phyloP scores from a whole-genome alignment of 345 rosid genomes.

The Corymbia maculata region DNA sequence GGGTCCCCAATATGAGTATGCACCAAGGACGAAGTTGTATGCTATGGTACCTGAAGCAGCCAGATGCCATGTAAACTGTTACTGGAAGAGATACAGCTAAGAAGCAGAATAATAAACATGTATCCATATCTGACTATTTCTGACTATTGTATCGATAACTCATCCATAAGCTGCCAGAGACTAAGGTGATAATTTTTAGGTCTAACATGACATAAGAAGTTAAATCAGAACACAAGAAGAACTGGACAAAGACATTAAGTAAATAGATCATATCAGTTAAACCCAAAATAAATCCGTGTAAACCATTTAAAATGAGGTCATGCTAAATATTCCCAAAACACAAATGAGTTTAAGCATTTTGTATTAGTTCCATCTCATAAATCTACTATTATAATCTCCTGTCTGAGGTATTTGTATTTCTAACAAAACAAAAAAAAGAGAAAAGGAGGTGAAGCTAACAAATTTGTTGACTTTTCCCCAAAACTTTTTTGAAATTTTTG shows the following conservation, averaged over 20 bases:
- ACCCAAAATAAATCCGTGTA: neutral
- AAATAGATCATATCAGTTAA: neutral
- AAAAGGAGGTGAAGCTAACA: neutral
- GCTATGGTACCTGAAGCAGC: slow-evolving; percentile 54
- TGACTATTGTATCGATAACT: neutral
- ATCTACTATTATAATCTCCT: neutral
- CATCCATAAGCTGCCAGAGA: neutral
- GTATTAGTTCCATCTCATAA: neutral
- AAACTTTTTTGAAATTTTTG: neutral
- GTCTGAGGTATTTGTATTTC: neutral
- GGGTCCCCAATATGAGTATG: slow-evolving; percentile 98
- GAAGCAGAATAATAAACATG: neutral
- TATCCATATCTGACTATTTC: neutral
- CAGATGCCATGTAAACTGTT: neutral
- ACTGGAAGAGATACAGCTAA: neutral
- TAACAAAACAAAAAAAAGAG: neutral
- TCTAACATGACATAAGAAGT: neutral
- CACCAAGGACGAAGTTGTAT: slow-evolving; percentile 92
- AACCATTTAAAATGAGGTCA: neutral
- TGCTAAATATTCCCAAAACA: neutral
- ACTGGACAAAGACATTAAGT: neutral
- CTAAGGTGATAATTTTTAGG: neutral
- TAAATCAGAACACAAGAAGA: neutral
- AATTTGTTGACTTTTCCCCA: neutral
- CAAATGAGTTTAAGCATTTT: neutral